phyloP scores from a whole-genome alignment of 2,329 filamentous ascomycete species.

The Aspergillus bombycis region DNA sequence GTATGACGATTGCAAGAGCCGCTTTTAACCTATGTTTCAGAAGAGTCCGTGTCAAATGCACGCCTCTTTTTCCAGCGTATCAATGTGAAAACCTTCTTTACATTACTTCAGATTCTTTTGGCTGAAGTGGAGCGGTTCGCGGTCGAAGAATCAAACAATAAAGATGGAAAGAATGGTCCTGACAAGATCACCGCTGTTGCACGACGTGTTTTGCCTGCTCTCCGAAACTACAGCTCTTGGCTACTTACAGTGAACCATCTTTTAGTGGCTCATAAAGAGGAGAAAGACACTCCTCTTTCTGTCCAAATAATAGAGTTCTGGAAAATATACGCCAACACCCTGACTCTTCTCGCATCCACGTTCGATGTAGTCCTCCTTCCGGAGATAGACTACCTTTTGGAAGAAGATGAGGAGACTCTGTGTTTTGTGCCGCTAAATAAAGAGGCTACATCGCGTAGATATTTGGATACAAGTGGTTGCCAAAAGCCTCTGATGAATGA shows the following conservation, averaged over 20 bases:
- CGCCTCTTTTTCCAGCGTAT: constrained; percentile 70
- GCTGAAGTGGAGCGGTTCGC: constrained; percentile 68
- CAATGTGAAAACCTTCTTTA: constrained; percentile 76
- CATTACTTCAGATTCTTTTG: constrained; percentile 70
- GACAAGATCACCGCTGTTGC: constrained; percentile 61
- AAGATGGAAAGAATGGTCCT: constrained; percentile 38
- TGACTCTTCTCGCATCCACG: constrained; percentile 61
- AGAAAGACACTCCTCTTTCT: constrained; percentile 57
- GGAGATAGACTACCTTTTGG: constrained; percentile 64
- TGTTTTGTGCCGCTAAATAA: constrained; percentile 65
- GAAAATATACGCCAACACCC: constrained; percentile 65
- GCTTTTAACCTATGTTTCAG: constrained; percentile 34
- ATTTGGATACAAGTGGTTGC: constrained; percentile 49
- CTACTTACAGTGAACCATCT: constrained; percentile 59
- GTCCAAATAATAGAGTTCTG: constrained; percentile 65
- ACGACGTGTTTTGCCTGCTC: constrained; percentile 64
- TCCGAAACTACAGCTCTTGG: constrained; percentile 72
- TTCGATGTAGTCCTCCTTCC: constrained; percentile 63
- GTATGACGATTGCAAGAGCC: constrained; percentile 4
- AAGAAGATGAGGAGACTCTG: constrained; percentile 69
- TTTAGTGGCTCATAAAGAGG: constrained; percentile 54
- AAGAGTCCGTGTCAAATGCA: constrained; percentile 52
- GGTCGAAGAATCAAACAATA: constrained; percentile 50
- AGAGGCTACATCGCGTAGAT: constrained; percentile 54
- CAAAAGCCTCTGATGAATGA: constrained; percentile 59